A percentile compares a stretch with the other conserved stretches of the same genome.
Conservation (phyloP, 257 asterid genomes). For the Solanum dulcamara region DNA sequence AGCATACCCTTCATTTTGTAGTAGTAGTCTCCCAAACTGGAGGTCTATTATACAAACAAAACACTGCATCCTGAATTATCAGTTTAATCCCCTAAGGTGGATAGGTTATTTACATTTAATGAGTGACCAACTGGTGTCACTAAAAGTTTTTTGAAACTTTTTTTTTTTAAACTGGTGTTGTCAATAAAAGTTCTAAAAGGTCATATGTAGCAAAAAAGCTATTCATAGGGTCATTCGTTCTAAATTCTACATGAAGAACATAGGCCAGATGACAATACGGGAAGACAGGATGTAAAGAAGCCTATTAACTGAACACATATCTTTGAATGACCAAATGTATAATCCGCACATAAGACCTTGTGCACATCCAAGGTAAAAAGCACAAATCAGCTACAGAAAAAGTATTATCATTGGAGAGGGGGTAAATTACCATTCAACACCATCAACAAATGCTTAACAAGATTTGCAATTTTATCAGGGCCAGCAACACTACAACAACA, state of each 20-base stretch:
- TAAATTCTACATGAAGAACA: not conserved
- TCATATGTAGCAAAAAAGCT: not conserved
- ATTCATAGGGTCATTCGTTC: not conserved
- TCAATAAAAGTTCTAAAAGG: not conserved
- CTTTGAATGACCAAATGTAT: not conserved
- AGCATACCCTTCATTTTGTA: not conserved
- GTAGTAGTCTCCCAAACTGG: not conserved
- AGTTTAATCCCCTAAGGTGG: not conserved
- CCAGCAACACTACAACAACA: not conserved
- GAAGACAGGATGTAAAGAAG: not conserved
- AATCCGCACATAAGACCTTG: not conserved
- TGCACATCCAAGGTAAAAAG: not conserved
- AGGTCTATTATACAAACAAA: not conserved
- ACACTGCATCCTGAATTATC: not conserved
- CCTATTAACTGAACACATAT: not conserved
- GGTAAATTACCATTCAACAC: not conserved
- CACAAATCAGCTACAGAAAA: not conserved
- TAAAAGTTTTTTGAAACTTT: not conserved
- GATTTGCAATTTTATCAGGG: not conserved
- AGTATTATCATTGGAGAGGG: not conserved
- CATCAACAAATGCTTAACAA: not conserved
- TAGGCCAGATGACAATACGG: not conserved
- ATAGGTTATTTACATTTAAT: not conserved
- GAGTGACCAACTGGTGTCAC: not conserved
- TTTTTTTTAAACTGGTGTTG: not conserved